A percentile compares a stretch with the other conserved stretches of the same genome.
Conservation (phyloP, 495 filamentous ascomycete genomes). For the Penicillium chermesinum region DNA sequence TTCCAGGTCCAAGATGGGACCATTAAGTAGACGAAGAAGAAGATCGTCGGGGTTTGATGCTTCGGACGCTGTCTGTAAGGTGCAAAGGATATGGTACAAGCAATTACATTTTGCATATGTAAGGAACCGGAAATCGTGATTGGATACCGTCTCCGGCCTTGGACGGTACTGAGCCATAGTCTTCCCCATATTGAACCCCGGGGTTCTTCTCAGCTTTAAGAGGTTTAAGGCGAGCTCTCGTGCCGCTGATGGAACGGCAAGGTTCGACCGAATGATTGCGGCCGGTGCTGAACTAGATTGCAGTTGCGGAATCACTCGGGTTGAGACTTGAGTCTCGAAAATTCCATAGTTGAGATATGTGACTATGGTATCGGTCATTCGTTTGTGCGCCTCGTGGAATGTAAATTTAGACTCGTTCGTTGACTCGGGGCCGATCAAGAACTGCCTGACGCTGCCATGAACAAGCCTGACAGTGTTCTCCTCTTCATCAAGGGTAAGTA, state of each 20-base stretch:
- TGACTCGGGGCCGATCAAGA: constrained; percentile 14
- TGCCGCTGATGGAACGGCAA: not conserved
- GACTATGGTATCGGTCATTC: not conserved
- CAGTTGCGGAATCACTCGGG: not conserved
- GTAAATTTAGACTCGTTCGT: not conserved
- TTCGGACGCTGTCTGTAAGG: not conserved
- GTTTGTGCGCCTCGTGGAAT: not conserved
- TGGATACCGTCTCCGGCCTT: not conserved
- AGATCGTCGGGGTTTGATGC: not conserved
- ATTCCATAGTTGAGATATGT: not conserved
- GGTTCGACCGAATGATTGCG: not conserved
- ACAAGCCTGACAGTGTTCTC: constrained; percentile 32
- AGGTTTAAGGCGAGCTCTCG: constrained; percentile 1
- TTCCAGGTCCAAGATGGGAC: not conserved
- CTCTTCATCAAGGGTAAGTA: constrained; percentile 44
- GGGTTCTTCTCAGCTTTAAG: not conserved
- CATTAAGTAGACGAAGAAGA: not conserved
- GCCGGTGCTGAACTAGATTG: not conserved
- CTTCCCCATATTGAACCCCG: not conserved
- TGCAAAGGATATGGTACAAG: not conserved
- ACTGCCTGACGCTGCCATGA: constrained; percentile 42
- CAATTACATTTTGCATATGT: constrained; percentile 2
- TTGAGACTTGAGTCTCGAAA: not conserved
- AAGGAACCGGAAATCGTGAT: not conserved
- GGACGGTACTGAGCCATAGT: not conserved